Percentiles rank a stretch among this genome's conserved stretches.
Evolutionary conservation across 257 asterid species (phyloP).

Genomic region (Gentiana straminea): DNA sequence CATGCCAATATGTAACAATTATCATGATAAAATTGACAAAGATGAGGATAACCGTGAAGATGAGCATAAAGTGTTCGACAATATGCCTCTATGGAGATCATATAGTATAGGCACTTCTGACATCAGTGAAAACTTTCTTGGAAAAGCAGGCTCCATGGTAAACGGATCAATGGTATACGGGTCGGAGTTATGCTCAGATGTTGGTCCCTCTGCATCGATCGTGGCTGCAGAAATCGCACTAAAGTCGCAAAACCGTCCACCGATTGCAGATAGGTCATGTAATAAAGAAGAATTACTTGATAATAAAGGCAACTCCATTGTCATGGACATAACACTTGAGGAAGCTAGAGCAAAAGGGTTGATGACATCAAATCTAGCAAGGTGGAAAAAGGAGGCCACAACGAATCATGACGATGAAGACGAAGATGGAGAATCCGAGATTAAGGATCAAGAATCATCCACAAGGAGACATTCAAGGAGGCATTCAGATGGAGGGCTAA

Average conservation of each 20-base stretch:
- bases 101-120: conserved; percentile 22
- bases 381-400: conserved; percentile 19
- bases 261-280: neutral
- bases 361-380: conserved; percentile 14
- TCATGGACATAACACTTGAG: conserved; percentile 50
- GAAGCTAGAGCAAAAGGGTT: conserved; percentile 56
- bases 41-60: neutral
- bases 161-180: conserved; percentile 27
- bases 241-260: conserved; percentile 20
- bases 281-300: conserved; percentile 10
- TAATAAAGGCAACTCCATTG: conserved; percentile 28
- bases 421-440: neutral
- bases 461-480: conserved; percentile 15
- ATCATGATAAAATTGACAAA: conserved; percentile 2
- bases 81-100: conserved; percentile 40
- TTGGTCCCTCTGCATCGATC: conserved; percentile 82
- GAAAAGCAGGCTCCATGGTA: conserved; percentile 23
- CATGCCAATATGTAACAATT: conserved; percentile 24
- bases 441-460: conserved; percentile 1
- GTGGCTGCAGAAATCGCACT: conserved; percentile 72
- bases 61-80: conserved; percentile 13
- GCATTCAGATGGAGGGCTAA: conserved; percentile 29
- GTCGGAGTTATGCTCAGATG: conserved; percentile 64
- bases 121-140: conserved; percentile 21
- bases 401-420: neutral